Conservation (phyloP, 163 green algal species). For the Picocystis sp. region DNA sequence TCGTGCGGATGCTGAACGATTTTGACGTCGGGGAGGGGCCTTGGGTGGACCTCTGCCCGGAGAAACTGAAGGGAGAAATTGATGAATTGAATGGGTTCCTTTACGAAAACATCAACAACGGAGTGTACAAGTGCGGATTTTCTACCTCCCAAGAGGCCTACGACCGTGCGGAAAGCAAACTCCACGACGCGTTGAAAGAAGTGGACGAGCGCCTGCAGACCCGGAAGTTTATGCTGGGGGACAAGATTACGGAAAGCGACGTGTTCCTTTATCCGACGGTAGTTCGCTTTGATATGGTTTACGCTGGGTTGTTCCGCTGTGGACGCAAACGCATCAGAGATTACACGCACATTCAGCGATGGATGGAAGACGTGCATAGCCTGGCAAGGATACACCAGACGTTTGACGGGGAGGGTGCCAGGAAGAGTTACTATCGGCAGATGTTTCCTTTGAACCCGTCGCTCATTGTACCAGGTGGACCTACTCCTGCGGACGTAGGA, state of each 20-base stretch:
- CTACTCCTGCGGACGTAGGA: slow-evolving; percentile 35
- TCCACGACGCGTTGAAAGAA: slow-evolving; percentile 24
- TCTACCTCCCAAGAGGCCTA: slow-evolving; percentile 37
- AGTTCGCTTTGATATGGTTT: slow-evolving; percentile 54
- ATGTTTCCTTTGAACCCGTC: slow-evolving; percentile 85
- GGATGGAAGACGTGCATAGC: slow-evolving; percentile 63
- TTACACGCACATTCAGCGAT: slow-evolving; percentile 53
- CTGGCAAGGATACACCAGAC: slow-evolving; percentile 40
- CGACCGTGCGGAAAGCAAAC: slow-evolving; percentile 22
- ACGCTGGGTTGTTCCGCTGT: slow-evolving; percentile 59
- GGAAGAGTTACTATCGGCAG: slow-evolving; percentile 51
- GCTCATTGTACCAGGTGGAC: slow-evolving; percentile 62
- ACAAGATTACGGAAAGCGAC: slow-evolving; percentile 68
- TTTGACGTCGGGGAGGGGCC: slow-evolving; percentile 26
- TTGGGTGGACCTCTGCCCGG: slow-evolving; percentile 54
- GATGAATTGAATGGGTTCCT: slow-evolving; percentile 52
- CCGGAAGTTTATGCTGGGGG: slow-evolving; percentile 45
- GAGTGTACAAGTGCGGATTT: slow-evolving; percentile 48
- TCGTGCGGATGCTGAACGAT: slow-evolving; percentile 45
- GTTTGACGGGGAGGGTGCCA: slow-evolving; percentile 61
- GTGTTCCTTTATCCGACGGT: slow-evolving; percentile 72
- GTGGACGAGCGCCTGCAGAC: slow-evolving; percentile 29
- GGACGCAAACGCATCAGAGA: slow-evolving; percentile 38
- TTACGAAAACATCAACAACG: slow-evolving; percentile 41
- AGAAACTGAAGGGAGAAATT: slow-evolving; percentile 39